A percentile compares a stretch with the other conserved stretches of the same genome.
Conservation (phyloP, 805 yeast species). For the Yamadazyma nakazawae region DNA sequence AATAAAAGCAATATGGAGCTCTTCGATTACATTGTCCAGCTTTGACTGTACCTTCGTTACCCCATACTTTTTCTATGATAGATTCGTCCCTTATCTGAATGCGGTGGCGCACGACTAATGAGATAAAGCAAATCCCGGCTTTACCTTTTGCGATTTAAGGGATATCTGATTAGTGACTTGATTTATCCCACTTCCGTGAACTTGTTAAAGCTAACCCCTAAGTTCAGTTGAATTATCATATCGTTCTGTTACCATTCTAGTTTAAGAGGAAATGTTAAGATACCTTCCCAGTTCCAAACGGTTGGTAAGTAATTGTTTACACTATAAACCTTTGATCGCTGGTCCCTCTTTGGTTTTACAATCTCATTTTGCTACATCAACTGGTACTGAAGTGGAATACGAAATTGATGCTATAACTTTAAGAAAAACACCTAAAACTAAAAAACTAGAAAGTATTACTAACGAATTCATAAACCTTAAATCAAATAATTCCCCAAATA, state of each 20-base stretch:
- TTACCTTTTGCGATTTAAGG: constrained; percentile 9
- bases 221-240: background rate
- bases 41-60: background rate
- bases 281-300: background rate
- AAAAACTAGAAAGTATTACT: background rate
- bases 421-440: constrained; percentile 13
- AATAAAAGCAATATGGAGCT: too few species aligned
- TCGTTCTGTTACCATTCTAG: background rate
- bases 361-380: constrained; percentile 10
- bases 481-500: background rate
- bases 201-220: background rate
- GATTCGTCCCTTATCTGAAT: background rate
- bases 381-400: constrained; percentile 14
- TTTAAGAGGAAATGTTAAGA: background rate
- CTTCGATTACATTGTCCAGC: background rate
- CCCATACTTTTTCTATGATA: background rate
- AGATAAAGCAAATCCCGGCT: background rate
- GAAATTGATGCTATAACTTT: constrained; percentile 25
- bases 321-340: background rate
- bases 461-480: background rate
- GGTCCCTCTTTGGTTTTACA: background rate
- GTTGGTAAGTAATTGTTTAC: background rate
- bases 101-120: background rate
- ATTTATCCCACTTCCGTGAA: background rate
- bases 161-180: background rate